Base-by-base conservation (phyloP, 2,329 filamentous ascomycete genomes). In the Botrytis aclada region DNA sequence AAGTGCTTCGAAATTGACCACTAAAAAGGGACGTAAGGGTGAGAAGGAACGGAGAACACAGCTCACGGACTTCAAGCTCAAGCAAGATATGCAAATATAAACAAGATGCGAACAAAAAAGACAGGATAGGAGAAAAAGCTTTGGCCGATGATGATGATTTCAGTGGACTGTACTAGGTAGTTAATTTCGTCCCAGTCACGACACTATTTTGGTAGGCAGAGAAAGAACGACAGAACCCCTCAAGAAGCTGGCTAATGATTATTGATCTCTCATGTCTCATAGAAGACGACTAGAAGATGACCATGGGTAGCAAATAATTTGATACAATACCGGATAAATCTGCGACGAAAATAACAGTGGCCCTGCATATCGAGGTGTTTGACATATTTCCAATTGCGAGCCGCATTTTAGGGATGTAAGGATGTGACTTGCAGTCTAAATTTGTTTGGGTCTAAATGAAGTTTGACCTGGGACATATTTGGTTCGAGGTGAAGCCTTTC, bases 1-100 rank as follows among this genome's bases (percentile, higher is more conserved):
- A 56, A 54, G 41, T 51, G 63, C 65, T 69, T 69, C 41, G 51
- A 69, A 61, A 62, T 69, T 72, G 64, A 43, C 39, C 51, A 67
- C 39, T 61, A 73, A 69, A 64, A 54, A 72, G 20, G 45, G 60
- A 65, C n/a, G 54, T 70, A 70, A 45, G 67, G 67, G 67, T 70
- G 61, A 25, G 51, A 43, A 64, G 37, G 34, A 20, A 71, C 69
- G 61, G 61, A 66, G 34, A 54, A 41, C 61, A 54, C 69, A 66
- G 60, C 69, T 65, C 60, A 66, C 69, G 45, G 60, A 56, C 69
- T 63, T 45, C 69, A 66, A 65, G 54, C 43, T 63, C 32, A 51
- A 47, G 25, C 41, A 51, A 47, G 18, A 70, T 61, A 70, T 70
- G 69, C 69, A 71, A 41, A 61, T 65, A 51, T 60, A 32, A 51